These are phyloP conservation scores for Picea abies DNA, from an alignment of 83 land plant genomes.

Conservation along the genomic window DNA sequence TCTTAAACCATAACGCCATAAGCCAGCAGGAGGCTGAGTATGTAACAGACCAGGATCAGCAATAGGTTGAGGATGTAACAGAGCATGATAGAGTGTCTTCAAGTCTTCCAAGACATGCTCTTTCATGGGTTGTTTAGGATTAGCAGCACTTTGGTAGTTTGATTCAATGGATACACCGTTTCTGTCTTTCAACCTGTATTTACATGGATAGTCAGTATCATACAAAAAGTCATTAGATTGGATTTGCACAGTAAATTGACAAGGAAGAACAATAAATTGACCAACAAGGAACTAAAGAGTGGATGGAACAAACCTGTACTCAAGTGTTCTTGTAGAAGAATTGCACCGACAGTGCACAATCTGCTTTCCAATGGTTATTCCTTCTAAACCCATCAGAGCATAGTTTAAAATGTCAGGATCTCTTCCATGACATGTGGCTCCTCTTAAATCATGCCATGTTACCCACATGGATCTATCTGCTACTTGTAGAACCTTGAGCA, in stretches of 20 bases:
- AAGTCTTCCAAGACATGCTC: slow-evolving; percentile 47
- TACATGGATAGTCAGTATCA: neutral
- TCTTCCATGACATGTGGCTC: slow-evolving; percentile 34
- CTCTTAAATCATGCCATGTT: slow-evolving; percentile 45
- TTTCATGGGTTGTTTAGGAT: slow-evolving; percentile 13
- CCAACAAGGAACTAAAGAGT: neutral
- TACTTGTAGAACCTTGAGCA: slow-evolving; percentile 53
- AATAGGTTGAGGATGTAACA: slow-evolving; percentile 54
- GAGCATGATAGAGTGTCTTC: slow-evolving; percentile 41
- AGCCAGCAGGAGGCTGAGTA: too few species aligned
- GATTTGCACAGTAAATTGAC: neutral
- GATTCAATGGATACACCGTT: neutral
- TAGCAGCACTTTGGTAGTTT: neutral
- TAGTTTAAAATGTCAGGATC: slow-evolving; percentile 59
- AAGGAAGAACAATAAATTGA: neutral
- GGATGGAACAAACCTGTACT: slow-evolving; percentile 45
- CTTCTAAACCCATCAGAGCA: slow-evolving; percentile 48
- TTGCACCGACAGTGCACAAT: slow-evolving; percentile 34
- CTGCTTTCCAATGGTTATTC: slow-evolving; percentile 42
- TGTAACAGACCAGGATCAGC: neutral
- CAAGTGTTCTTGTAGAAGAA: slow-evolving; percentile 39
- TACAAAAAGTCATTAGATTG: slow-evolving; percentile 15
- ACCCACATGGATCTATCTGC: slow-evolving; percentile 51
- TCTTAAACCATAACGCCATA: too few species aligned
- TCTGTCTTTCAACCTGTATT: slow-evolving; percentile 13